Percentiles rank a stretch among this genome's conserved stretches.
phyloP scores from a whole-genome alignment of 495 filamentous ascomycete species.

The Hypoxylon lienhwacheense region DNA sequence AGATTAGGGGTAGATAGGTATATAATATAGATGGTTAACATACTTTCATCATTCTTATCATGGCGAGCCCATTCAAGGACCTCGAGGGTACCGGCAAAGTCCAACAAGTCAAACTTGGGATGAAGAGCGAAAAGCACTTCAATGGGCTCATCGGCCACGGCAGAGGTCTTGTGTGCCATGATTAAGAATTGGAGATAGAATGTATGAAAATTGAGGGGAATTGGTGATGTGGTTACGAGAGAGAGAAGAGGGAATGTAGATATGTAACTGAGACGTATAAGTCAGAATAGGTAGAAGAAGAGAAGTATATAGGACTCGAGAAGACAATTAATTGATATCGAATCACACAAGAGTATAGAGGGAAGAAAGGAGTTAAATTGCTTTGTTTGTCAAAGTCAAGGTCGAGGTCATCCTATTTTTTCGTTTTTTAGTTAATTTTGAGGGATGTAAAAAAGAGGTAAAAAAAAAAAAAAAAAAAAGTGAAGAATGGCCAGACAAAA shows the following conservation, averaged over 20 bases:
- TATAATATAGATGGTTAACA: slow-evolving; percentile 28
- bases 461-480: slow-evolving; percentile 11
- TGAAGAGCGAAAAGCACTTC: slow-evolving; percentile 56
- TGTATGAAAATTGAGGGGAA: background rate
- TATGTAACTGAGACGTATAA: too few relatives aligned
- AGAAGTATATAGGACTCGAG: slow-evolving; percentile 1
- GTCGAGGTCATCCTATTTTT: slow-evolving; percentile 7
- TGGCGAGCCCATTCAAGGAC: slow-evolving; percentile 61
- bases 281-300: background rate
- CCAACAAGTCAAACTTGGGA: slow-evolving; percentile 57
- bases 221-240: background rate
- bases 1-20: slow-evolving; percentile 6
- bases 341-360: slow-evolving; percentile 17
- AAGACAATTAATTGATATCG: slow-evolving; percentile 14
- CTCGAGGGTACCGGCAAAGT: slow-evolving; percentile 70
- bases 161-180: slow-evolving; percentile 54
- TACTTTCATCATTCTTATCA: slow-evolving; percentile 63
- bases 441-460: background rate
- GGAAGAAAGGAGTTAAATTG: slow-evolving; percentile 22
- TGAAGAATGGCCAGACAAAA: slow-evolving; percentile 30
- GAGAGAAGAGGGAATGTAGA: background rate
- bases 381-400: too few relatives aligned
- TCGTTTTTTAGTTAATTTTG: too few relatives aligned
- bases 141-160: slow-evolving; percentile 53
- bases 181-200: slow-evolving; percentile 24